These are phyloP conservation scores for Phascolomyces articulosus DNA, from an alignment of 371 early-diverging fungal species.

Conservation along the genomic window DNA sequence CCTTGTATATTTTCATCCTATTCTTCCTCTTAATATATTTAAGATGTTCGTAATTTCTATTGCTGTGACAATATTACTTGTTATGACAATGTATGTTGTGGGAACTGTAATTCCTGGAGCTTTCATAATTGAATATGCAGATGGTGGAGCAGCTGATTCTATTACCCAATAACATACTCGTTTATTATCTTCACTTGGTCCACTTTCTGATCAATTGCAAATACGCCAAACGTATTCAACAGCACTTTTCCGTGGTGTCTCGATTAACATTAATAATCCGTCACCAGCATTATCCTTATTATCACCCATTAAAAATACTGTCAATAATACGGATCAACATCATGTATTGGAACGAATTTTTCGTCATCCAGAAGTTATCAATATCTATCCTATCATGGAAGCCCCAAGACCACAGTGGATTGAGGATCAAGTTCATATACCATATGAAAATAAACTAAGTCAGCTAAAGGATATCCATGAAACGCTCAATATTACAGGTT, in stretches of 20 bases:
- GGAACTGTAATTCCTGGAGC: constrained; percentile 30
- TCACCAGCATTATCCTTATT: too few relatives aligned
- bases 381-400: constrained; percentile 32
- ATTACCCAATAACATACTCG: constrained; percentile 19
- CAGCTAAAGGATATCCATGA: constrained; percentile 16
- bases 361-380: constrained; percentile 20
- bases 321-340: not conserved
- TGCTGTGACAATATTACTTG: not conserved
- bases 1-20: too few relatives aligned
- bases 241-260: constrained; percentile 30
- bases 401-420: constrained; percentile 34
- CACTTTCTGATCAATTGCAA: constrained; percentile 10
- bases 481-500: constrained; percentile 13
- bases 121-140: constrained; percentile 48
- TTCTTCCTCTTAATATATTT: too few relatives aligned
- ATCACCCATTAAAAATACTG: not conserved
- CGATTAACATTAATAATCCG: constrained; percentile 15
- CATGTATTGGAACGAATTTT: constrained; percentile 26
- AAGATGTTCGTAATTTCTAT: not conserved
- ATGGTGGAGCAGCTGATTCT: not conserved
- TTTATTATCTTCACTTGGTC: constrained; percentile 9
- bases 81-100: not conserved
- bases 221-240: constrained; percentile 34
- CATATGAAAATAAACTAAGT: constrained; percentile 15
- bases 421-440: constrained; percentile 6